Conservation (phyloP, 1,139 yeast genomes). For the Kodamaea ohmeri region DNA sequence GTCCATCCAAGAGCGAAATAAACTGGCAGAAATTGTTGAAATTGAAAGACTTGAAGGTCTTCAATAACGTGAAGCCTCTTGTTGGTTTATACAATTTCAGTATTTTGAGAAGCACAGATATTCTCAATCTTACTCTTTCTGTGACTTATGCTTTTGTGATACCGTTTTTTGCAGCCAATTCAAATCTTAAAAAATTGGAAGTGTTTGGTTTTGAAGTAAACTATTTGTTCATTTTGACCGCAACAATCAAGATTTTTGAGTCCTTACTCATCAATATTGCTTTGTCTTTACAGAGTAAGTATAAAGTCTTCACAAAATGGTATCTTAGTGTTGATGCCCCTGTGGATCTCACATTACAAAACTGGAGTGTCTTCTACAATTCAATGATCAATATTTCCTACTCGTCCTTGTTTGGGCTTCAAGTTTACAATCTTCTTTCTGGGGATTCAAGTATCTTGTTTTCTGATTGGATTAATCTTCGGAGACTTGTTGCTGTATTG, state of each 20-base stretch:
- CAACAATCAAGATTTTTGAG: constrained; percentile 52
- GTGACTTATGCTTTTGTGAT: constrained; percentile 43
- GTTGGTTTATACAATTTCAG: constrained; percentile 65
- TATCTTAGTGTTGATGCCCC: constrained; percentile 68
- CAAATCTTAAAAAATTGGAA: constrained; percentile 1
- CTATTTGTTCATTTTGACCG: constrained; percentile 46
- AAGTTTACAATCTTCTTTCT: constrained; percentile 29
- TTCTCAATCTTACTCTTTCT: constrained; percentile 50
- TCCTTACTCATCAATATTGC: constrained; percentile 52
- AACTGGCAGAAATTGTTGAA: constrained; percentile 37
- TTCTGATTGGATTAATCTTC: constrained; percentile 50
- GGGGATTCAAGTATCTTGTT: constrained; percentile 20
- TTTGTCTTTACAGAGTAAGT: constrained; percentile 58
- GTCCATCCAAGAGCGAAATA: constrained; percentile 41
- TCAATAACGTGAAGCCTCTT: constrained; percentile 52
- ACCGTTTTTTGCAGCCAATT: constrained; percentile 40
- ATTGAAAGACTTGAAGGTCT: constrained; percentile 44
- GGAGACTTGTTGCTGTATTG: constrained; percentile 55
- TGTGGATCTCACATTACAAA: constrained; percentile 65
- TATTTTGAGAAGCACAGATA: constrained; percentile 63
- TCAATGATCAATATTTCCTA: constrained; percentile 45
- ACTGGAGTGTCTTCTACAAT: constrained; percentile 76
- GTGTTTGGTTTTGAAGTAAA: constrained; percentile 6
- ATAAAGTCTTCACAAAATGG: constrained; percentile 64
- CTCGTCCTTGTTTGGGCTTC: constrained; percentile 44